These are phyloP conservation scores for Dryadomyces quercus-mongolicae DNA, from an alignment of 2,329 filamentous ascomycete genomes.

Conservation along the genomic window DNA sequence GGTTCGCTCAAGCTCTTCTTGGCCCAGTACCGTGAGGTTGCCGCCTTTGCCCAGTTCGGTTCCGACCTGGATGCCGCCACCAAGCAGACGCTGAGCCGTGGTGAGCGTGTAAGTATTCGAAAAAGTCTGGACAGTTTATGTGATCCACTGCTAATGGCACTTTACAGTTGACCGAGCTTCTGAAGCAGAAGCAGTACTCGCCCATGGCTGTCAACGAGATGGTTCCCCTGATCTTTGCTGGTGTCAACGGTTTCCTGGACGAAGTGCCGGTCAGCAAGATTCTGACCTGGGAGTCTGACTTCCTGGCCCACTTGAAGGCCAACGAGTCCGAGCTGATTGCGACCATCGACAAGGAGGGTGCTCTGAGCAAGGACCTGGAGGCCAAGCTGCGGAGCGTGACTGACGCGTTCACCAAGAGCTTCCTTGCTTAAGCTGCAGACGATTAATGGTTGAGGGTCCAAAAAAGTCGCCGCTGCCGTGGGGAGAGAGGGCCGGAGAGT, in stretches of 20 bases:
- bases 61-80: conserved; percentile 97
- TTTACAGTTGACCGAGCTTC: conserved; percentile 72
- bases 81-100: conserved; percentile 96
- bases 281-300: conserved; percentile 86
- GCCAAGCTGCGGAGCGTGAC: conserved; percentile 68
- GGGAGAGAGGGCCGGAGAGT: background rate
- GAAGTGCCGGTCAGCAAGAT: conserved; percentile 81
- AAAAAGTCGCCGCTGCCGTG: conserved; percentile 2
- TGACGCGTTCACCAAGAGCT: conserved; percentile 83
- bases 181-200: conserved; percentile 99
- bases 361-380: conserved; percentile 90
- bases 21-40: conserved; percentile 99
- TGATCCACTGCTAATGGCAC: conserved; percentile 15
- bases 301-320: conserved; percentile 81
- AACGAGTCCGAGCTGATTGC: conserved; percentile 77
- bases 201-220: conserved; percentile 99
- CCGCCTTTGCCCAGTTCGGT: conserved; percentile 99
- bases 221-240: conserved; percentile 98
- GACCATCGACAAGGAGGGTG: conserved; percentile 90
- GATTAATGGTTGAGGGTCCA: background rate
- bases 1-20: conserved; percentile 99
- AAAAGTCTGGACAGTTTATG: background rate
- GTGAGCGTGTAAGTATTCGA: conserved; percentile 70
- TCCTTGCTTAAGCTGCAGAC: conserved; percentile 35
- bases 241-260: conserved; percentile 97